Percentiles rank a stretch among this genome's conserved stretches.
Evolutionary conservation across 768 basidiomycete species (phyloP).

Genomic region (Albatrellus ellisii): DNA sequence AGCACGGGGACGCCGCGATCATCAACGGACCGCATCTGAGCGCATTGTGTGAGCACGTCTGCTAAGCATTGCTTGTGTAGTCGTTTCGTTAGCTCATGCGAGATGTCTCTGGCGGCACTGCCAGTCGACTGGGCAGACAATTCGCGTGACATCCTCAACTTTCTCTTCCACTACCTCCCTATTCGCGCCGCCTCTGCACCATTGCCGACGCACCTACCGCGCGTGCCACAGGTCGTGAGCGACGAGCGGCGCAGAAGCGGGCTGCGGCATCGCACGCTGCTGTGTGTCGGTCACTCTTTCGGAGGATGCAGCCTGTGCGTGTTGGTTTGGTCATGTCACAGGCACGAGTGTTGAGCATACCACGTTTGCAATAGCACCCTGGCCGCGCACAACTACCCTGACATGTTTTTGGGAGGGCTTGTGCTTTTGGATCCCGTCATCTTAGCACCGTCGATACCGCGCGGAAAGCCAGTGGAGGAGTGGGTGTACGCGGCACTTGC

Average conservation of each 20-base stretch:
- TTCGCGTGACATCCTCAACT: constrained; percentile 65
- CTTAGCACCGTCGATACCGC: constrained; percentile 9
- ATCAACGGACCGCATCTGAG: constrained; percentile 48
- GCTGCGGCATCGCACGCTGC: constrained; percentile 37
- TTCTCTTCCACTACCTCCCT: constrained; percentile 58
- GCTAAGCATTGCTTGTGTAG: too few relatives aligned
- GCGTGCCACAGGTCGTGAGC: constrained; percentile 31
- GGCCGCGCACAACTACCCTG: constrained; percentile 49
- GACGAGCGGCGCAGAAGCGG: constrained; percentile 32
- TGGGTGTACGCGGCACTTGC: constrained; percentile 32
- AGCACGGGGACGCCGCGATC: constrained; percentile 76
- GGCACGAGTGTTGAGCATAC: constrained; percentile 2
- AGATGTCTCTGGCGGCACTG: not conserved
- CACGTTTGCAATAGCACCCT: constrained; percentile 36
- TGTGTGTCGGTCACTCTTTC: constrained; percentile 74
- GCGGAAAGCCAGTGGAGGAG: not conserved
- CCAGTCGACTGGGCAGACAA: constrained; percentile 73
- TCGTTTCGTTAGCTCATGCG: too few relatives aligned
- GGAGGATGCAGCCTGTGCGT: constrained; percentile 70
- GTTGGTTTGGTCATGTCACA: not conserved
- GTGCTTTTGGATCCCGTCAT: constrained; percentile 74
- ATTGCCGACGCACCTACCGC: constrained; percentile 42
- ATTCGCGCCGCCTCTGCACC: constrained; percentile 14
- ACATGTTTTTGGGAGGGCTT: constrained; percentile 57
- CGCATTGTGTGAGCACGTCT: constrained; percentile 37